These are phyloP conservation scores for Komagataella kurtzmanii DNA, from an alignment of 805 yeast genomes.

Conservation along the genomic window DNA sequence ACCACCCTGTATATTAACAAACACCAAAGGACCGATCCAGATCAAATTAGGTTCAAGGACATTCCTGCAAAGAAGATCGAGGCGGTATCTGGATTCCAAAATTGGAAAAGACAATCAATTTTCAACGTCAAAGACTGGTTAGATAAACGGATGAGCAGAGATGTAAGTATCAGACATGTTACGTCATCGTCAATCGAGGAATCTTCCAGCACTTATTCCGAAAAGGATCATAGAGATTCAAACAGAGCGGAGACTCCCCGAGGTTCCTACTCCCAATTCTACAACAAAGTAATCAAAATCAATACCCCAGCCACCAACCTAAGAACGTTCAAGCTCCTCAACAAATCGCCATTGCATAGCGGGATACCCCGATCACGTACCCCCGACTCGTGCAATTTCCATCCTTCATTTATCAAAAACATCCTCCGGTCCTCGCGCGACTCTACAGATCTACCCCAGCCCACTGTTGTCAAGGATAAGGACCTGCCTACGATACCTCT, in stretches of 20 bases:
- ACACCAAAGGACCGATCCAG: background rate
- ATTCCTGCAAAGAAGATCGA: background rate
- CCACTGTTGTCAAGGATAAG: background rate
- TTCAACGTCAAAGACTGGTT: background rate
- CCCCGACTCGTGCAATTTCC: background rate
- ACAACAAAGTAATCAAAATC: slow-evolving; percentile 1
- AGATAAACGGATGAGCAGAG: background rate
- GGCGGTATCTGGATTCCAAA: background rate
- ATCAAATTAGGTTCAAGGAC: background rate
- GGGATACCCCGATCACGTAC: background rate
- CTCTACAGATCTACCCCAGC: background rate
- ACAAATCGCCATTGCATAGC: background rate
- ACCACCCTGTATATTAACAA: background rate
- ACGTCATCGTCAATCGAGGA: background rate
- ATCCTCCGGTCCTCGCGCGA: background rate
- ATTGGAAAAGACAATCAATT: background rate
- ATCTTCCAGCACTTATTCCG: background rate
- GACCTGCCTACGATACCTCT: background rate
- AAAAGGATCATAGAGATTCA: background rate
- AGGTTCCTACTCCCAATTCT: background rate
- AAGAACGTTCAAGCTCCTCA: background rate
- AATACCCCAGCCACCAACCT: background rate
- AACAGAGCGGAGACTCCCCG: background rate
- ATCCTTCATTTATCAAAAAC: background rate
- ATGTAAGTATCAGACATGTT: background rate